Evolutionary conservation across 1,139 yeast genomes (phyloP).

Genomic region (Candida freyschussii): DNA sequence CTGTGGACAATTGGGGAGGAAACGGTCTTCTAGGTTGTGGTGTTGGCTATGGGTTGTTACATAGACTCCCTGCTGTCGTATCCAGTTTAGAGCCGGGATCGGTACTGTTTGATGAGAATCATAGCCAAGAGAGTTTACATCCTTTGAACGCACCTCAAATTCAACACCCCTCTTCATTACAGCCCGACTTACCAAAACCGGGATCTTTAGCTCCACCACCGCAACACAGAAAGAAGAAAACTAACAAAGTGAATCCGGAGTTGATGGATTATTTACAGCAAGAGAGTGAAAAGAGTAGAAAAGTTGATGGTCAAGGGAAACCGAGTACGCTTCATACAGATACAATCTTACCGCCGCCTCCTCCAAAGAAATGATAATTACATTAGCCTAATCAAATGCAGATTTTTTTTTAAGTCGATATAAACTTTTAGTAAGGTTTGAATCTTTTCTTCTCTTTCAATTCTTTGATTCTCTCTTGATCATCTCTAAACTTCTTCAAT

Average conservation of each 20-base stretch:
- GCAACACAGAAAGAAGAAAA: conserved; percentile 28
- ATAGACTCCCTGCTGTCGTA: conserved; percentile 57
- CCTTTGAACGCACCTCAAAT: conserved; percentile 2
- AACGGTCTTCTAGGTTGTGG: conserved; percentile 88
- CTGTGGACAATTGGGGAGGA: conserved; percentile 56
- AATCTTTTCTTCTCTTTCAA: conserved; percentile 81
- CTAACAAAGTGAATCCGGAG: conserved; percentile 15
- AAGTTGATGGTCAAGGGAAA: conserved; percentile 22
- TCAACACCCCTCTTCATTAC: conserved; percentile 1
- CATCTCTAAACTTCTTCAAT: conserved; percentile 77
- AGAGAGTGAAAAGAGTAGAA: conserved; percentile 33
- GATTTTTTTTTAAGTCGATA: no score
- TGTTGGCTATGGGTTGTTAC: conserved; percentile 88
- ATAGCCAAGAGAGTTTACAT: conserved; percentile 14
- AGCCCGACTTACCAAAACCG: conserved; percentile 3
- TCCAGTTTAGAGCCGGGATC: conserved; percentile 24
- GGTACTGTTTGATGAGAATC: conserved; percentile 21
- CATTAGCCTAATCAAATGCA: no score
- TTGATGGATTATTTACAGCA: conserved; percentile 33
- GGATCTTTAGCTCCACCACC: conserved; percentile 18
- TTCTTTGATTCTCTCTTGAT: conserved; percentile 75
- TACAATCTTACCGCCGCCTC: conserved; percentile 29
- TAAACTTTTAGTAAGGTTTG: conserved; percentile 63
- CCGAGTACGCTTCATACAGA: conserved; percentile 8
- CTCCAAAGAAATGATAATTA: conserved; percentile 24